Percentiles rank a stretch among this genome's conserved stretches.
These are phyloP conservation scores for Corinectria fuckeliana DNA, from an alignment of 2,329 filamentous ascomycete genomes.

Conservation along the genomic window DNA sequence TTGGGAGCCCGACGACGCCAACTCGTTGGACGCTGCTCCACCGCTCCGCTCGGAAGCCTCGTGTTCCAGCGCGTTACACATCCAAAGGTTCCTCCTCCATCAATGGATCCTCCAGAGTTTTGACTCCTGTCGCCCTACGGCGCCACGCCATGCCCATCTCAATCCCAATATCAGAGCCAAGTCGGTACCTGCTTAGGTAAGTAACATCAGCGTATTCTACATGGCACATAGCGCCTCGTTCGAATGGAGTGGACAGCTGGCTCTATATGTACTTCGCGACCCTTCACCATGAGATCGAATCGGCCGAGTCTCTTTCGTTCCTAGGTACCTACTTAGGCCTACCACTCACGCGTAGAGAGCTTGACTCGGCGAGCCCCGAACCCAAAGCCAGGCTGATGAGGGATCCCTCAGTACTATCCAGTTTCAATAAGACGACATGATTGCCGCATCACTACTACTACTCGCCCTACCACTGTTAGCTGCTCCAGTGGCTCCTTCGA, in stretches of 20 bases:
- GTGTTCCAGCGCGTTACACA: background rate
- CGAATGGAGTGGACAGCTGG: slow-evolving; percentile 5
- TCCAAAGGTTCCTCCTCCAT: background rate
- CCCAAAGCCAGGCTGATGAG: background rate
- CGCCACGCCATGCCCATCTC: background rate
- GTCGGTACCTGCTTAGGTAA: background rate
- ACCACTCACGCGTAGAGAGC: background rate
- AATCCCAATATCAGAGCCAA: background rate
- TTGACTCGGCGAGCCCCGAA: background rate
- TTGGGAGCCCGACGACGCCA: background rate
- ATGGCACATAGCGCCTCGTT: too few relatives aligned
- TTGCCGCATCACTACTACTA: background rate
- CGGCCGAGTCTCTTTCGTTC: slow-evolving; percentile 10
- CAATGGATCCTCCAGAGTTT: background rate
- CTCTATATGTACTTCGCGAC: background rate
- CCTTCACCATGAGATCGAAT: background rate
- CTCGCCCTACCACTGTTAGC: background rate
- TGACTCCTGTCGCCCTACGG: background rate
- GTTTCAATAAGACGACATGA: background rate
- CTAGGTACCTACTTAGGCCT: too few relatives aligned
- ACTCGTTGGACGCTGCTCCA: background rate
- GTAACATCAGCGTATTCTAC: too few relatives aligned
- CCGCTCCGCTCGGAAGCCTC: background rate
- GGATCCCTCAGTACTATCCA: background rate
- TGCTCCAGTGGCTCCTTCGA: background rate